phyloP scores from a whole-genome alignment of 1,284 basidiomycete species.

The Xerocomus amazonicus region DNA sequence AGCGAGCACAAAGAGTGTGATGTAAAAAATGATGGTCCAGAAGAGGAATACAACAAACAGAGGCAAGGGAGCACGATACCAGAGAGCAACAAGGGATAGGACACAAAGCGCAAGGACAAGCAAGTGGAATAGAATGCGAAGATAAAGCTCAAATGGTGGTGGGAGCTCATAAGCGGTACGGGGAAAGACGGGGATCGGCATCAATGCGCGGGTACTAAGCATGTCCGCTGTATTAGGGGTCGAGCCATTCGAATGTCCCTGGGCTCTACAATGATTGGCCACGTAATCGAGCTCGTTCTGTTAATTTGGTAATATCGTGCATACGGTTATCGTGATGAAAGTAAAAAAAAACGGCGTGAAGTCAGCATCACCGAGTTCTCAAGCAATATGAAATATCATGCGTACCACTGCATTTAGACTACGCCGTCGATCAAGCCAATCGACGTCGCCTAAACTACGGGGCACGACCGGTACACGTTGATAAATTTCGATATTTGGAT shows the following conservation, averaged over 20 bases:
- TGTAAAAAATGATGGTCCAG: slow-evolving; percentile 59
- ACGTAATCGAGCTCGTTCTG: slow-evolving; percentile 70
- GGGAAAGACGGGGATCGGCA: slow-evolving; percentile 30
- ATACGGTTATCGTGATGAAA: background rate
- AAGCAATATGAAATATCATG: slow-evolving; percentile 20
- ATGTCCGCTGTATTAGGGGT: slow-evolving; percentile 52
- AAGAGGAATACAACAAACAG: slow-evolving; percentile 64
- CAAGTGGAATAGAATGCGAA: slow-evolving; percentile 55
- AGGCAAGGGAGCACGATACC: slow-evolving; percentile 49
- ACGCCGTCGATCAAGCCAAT: slow-evolving; percentile 69
- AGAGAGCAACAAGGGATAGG: slow-evolving; percentile 56
- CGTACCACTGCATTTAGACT: slow-evolving; percentile 66
- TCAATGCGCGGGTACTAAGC: slow-evolving; percentile 44
- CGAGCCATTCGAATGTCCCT: slow-evolving; percentile 39
- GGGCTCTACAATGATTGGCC: slow-evolving; percentile 39
- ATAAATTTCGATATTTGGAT: slow-evolving; percentile 37
- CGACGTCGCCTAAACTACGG: slow-evolving; percentile 62
- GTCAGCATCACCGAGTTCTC: slow-evolving; percentile 12
- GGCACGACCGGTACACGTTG: slow-evolving; percentile 37
- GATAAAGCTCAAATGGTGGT: slow-evolving; percentile 36
- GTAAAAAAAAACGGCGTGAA: slow-evolving; percentile 11
- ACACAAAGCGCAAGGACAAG: slow-evolving; percentile 56
- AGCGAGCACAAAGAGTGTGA: slow-evolving; percentile 47
- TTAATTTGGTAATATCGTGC: slow-evolving; percentile 17
- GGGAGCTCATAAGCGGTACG: slow-evolving; percentile 39